Conservation (phyloP, 2,329 filamentous ascomycete genomes). For the Sarocladium kiliense region DNA sequence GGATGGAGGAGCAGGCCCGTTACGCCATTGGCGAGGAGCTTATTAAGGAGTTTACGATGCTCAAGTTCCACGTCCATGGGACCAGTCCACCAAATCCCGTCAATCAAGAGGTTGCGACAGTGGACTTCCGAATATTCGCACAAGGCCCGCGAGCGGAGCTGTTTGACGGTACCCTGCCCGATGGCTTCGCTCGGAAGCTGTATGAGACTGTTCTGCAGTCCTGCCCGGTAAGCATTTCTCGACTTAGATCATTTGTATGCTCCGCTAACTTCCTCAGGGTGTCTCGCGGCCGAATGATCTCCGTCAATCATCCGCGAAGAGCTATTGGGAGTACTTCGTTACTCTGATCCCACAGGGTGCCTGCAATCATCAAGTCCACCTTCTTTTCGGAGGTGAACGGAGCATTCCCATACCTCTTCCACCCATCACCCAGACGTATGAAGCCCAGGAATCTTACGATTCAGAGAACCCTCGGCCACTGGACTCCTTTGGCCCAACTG, state of each 20-base stretch:
- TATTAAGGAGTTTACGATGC: constrained; percentile 18
- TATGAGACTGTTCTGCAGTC: constrained; percentile 10
- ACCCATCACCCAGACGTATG: not conserved
- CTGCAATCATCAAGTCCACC: constrained; percentile 3
- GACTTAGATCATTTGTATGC: not conserved
- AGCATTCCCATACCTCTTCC: not conserved
- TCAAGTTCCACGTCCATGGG: constrained; percentile 25
- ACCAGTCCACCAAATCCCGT: constrained; percentile 16
- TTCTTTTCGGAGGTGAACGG: not conserved
- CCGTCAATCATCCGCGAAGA: not conserved
- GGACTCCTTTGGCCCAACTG: constrained; percentile 8
- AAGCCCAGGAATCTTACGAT: constrained; percentile 7
- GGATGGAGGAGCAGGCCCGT: constrained; percentile 22
- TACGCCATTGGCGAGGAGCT: constrained; percentile 13
- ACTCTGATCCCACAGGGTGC: constrained; percentile 2
- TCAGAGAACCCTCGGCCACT: not conserved
- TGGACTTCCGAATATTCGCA: constrained; percentile 35
- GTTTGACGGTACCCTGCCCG: constrained; percentile 8
- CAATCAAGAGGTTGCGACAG: constrained; percentile 32
- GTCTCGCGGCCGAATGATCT: constrained; percentile 7
- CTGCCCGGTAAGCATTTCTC: constrained; percentile 3
- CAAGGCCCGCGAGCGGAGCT: constrained; percentile 17
- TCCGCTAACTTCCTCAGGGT: not conserved
- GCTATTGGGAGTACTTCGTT: constrained; percentile 7
- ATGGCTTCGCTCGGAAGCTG: constrained; percentile 9